Evolutionary conservation across 192 early-diverging fungal species (phyloP).

Genomic region (Coemansia sp.): DNA sequence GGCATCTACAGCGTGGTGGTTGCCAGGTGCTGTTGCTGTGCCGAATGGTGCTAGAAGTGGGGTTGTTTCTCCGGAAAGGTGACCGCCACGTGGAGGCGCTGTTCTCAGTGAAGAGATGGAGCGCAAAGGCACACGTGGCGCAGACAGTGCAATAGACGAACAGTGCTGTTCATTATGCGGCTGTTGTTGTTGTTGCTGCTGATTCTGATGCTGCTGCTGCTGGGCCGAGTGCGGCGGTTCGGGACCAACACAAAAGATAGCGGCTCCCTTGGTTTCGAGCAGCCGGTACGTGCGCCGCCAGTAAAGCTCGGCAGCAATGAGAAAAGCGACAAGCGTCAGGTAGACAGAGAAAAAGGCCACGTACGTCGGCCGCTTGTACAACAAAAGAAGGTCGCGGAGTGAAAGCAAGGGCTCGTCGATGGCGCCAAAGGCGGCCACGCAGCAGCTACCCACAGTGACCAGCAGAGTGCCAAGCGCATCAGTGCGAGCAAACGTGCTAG

Average conservation of each 20-base stretch:
- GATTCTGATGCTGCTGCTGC: not conserved
- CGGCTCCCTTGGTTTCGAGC: not conserved
- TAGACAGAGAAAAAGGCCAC: slow-evolving; percentile 64
- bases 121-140: slow-evolving; percentile 5
- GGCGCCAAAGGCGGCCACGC: slow-evolving; percentile 72
- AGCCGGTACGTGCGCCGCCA: slow-evolving; percentile 36
- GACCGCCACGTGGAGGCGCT: not conserved
- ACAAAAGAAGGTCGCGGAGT: slow-evolving; percentile 62
- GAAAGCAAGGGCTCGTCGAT: slow-evolving; percentile 71
- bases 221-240: not conserved
- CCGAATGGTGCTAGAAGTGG: slow-evolving; percentile 1
- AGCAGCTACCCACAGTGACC: slow-evolving; percentile 63
- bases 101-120: not conserved
- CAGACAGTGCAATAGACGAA: not conserved
- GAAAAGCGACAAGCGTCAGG: slow-evolving; percentile 50
- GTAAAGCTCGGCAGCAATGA: slow-evolving; percentile 48
- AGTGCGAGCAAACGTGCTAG: slow-evolving; percentile 62
- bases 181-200: slow-evolving; percentile 6
- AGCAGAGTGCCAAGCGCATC: slow-evolving; percentile 66
- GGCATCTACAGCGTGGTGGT: not conserved
- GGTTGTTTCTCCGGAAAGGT: not conserved
- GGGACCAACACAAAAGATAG: not conserved
- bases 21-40: not conserved
- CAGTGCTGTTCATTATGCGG: not conserved
- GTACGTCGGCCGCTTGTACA: slow-evolving; percentile 68